A percentile compares a stretch with the other conserved stretches of the same genome.
phyloP scores from a whole-genome alignment of 768 basidiomycete species.

The Leucosporidium creatinivorum region DNA sequence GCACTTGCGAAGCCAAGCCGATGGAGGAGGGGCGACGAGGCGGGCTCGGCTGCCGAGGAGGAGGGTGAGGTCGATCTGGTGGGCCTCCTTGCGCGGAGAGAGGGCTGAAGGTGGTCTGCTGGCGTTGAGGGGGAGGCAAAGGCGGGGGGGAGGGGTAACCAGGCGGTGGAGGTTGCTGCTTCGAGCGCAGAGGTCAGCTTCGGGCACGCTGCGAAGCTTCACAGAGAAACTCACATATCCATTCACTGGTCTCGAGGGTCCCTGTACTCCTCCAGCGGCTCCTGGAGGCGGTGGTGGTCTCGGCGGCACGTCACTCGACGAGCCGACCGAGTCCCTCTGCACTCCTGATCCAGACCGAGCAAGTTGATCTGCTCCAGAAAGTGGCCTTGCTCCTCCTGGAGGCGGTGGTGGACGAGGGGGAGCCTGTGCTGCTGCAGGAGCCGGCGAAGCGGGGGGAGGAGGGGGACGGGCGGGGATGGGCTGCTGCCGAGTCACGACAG shows the following conservation, averaged over 20 bases:
- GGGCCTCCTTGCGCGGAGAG: neutral
- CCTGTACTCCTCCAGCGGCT: no score
- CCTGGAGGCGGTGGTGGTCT: slow-evolving; percentile 43
- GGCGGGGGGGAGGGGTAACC: slow-evolving; percentile 10
- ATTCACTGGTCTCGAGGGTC: neutral
- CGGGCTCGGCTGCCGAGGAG: neutral
- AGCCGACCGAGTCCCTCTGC: neutral
- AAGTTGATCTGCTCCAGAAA: no score
- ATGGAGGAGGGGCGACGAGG: neutral
- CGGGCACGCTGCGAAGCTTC: no score
- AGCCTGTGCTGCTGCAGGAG: neutral
- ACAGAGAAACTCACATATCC: neutral
- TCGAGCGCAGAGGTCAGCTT: no score
- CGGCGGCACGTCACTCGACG: slow-evolving; percentile 33
- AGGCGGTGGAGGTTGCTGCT: slow-evolving; percentile 25
- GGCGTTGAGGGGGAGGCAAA: neutral
- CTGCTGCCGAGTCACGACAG: slow-evolving; percentile 19
- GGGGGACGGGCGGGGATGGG: neutral
- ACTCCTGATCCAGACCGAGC: neutral
- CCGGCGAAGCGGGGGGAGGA: slow-evolving; percentile 28
- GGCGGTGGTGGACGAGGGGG: slow-evolving; percentile 26
- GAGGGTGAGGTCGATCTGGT: neutral
- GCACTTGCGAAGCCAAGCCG: neutral
- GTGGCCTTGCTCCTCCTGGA: neutral
- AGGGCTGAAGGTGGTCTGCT: neutral